These are phyloP conservation scores for Clonostachys chloroleuca DNA, from an alignment of 2,329 filamentous ascomycete species.

Conservation along the genomic window DNA sequence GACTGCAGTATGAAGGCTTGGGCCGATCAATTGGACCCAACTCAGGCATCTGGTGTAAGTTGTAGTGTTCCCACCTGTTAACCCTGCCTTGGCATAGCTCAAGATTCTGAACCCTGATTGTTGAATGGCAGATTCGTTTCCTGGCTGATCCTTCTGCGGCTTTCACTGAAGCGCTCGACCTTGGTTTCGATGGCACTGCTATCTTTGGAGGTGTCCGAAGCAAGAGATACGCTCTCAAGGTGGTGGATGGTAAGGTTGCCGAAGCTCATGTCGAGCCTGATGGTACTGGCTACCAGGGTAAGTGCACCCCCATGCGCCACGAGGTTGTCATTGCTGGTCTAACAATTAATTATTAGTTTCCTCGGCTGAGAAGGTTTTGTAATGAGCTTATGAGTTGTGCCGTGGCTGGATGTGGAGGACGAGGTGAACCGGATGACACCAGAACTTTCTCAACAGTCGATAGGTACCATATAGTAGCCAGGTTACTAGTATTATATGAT, in stretches of 20 bases:
- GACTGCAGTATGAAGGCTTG: constrained; percentile 79
- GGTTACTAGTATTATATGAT: too few relatives aligned
- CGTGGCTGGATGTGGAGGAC: not conserved
- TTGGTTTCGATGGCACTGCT: constrained; percentile 71
- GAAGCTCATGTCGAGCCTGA: constrained; percentile 81
- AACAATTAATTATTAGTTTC: constrained; percentile 29
- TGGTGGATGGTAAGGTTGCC: constrained; percentile 83
- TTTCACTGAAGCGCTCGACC: constrained; percentile 80
- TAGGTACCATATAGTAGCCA: too few relatives aligned
- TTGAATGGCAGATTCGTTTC: constrained; percentile 69
- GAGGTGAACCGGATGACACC: not conserved
- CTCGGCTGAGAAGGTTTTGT: constrained; percentile 45
- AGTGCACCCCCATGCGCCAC: constrained; percentile 13
- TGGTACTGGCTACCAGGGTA: constrained; percentile 77
- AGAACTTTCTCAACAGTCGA: too few relatives aligned
- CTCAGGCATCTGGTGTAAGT: constrained; percentile 70
- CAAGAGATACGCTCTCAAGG: constrained; percentile 82
- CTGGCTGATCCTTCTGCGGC: constrained; percentile 74
- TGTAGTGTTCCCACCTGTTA: not conserved
- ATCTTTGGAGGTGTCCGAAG: constrained; percentile 80
- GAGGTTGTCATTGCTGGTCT: not conserved
- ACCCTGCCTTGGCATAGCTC: constrained; percentile 9
- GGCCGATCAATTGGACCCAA: constrained; percentile 72
- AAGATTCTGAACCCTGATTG: not conserved
- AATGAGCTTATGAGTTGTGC: constrained; percentile 11